Conservation (phyloP, 2,329 filamentous ascomycete species). For the Calonectria pseudoreteaudii region DNA sequence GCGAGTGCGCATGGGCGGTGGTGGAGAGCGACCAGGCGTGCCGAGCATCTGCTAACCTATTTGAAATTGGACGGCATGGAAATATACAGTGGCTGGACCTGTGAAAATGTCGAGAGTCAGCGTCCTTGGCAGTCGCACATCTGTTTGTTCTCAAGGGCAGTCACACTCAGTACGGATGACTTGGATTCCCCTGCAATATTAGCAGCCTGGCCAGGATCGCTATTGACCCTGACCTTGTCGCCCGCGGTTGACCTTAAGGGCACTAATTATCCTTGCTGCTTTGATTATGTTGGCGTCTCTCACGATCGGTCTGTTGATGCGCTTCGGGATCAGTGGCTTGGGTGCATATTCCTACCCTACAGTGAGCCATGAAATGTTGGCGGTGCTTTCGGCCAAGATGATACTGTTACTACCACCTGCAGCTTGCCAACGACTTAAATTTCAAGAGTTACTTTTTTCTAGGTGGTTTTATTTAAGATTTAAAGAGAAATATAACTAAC, state of each 20-base stretch:
- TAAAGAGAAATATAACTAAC: no score
- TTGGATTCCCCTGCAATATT: neutral
- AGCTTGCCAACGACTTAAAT: neutral
- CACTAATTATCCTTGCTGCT: neutral
- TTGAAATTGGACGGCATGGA: neutral
- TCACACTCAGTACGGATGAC: no score
- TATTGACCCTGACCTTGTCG: neutral
- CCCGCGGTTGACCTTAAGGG: neutral
- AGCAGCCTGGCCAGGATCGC: neutral
- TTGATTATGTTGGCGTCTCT: neutral
- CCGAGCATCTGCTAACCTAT: neutral
- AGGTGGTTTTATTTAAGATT: no score
- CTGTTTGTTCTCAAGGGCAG: neutral
- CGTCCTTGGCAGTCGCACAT: neutral
- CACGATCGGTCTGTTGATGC: neutral
- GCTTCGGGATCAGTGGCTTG: neutral
- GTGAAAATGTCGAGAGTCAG: neutral
- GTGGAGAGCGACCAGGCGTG: neutral
- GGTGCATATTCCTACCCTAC: neutral
- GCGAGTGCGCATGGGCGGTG: neutral
- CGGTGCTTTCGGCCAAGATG: neutral
- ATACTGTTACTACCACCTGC: neutral
- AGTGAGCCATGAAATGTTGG: neutral
- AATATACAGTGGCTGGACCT: neutral
- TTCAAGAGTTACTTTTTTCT: no score